These are phyloP conservation scores for Mycena sanguinolenta DNA, from an alignment of 768 basidiomycete genomes.

Conservation along the genomic window DNA sequence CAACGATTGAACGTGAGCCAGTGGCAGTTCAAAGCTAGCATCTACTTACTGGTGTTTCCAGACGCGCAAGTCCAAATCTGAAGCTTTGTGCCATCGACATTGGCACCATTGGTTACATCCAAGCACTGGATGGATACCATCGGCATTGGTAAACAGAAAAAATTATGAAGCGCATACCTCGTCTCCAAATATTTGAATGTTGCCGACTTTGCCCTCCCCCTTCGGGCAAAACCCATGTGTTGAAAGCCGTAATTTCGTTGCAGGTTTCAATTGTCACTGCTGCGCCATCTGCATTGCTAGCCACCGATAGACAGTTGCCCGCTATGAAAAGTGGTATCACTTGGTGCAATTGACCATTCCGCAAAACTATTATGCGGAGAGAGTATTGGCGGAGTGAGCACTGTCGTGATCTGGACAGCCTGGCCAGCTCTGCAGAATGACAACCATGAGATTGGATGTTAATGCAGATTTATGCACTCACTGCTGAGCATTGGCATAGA, in stretches of 20 bases:
- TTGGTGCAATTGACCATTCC: neutral
- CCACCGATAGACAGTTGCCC: constrained; percentile 15
- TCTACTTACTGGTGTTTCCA: constrained; percentile 27
- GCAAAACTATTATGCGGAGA: neutral
- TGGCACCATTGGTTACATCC: constrained; percentile 40
- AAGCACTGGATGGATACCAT: constrained; percentile 27
- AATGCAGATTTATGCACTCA: neutral
- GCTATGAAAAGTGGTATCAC: neutral
- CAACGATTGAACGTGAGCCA: neutral
- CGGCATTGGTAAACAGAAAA: neutral
- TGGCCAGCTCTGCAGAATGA: no score
- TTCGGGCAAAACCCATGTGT: constrained; percentile 25
- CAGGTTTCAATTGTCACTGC: constrained; percentile 23
- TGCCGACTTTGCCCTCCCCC: neutral
- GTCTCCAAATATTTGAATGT: constrained; percentile 28
- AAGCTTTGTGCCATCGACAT: constrained; percentile 41
- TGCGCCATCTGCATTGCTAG: constrained; percentile 23
- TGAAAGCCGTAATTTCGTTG: constrained; percentile 18
- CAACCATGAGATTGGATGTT: neutral
- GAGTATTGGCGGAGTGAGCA: no score
- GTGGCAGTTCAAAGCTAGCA: no score
- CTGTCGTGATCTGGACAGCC: constrained; percentile 13
- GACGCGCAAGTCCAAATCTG: constrained; percentile 39
- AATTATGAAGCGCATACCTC: neutral
- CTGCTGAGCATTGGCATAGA: constrained; percentile 22